Percentiles rank a stretch among this genome's conserved stretches.
Evolutionary conservation across 2,329 filamentous ascomycete genomes (phyloP).

Genomic region (Magnaporthiopsis rhizophila): DNA sequence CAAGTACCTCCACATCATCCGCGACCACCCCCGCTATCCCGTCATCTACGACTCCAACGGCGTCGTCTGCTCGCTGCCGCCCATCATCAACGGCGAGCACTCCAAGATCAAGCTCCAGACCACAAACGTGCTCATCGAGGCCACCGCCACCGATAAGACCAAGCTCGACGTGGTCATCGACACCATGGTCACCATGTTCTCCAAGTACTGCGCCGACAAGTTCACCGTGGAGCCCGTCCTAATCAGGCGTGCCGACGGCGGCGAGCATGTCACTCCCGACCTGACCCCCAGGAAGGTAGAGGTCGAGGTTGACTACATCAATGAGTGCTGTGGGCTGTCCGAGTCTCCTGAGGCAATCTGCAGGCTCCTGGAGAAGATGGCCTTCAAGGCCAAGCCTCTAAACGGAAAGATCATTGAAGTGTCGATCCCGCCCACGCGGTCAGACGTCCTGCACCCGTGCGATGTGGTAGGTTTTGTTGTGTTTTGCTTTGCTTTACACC

Average conservation of each 20-base stretch:
- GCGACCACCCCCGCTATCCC: conserved; percentile 87
- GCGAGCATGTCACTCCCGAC: conserved; percentile 74
- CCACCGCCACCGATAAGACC: conserved; percentile 90
- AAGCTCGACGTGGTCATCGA: conserved; percentile 89
- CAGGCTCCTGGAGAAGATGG: conserved; percentile 80
- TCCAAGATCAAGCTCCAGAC: conserved; percentile 92
- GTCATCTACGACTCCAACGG: conserved; percentile 88
- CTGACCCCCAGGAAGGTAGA: conserved; percentile 68
- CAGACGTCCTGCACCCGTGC: conserved; percentile 91
- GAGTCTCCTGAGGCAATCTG: conserved; percentile 69
- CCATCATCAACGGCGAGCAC: conserved; percentile 95
- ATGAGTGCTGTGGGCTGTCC: conserved; percentile 77
- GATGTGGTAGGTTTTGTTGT: conserved; percentile 51
- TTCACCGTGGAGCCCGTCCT: conserved; percentile 93
- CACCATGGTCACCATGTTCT: conserved; percentile 97
- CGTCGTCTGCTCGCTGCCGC: conserved; percentile 84
- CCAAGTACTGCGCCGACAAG: conserved; percentile 74
- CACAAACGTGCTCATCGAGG: conserved; percentile 92
- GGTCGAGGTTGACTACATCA: conserved; percentile 88
- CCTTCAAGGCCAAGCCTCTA: conserved; percentile 72
- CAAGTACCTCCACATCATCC: conserved; percentile 81
- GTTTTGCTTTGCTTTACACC: neutral
- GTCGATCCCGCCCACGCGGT: conserved; percentile 77
- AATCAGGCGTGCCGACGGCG: conserved; percentile 80
- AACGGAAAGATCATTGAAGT: conserved; percentile 65